Conservation (phyloP, 257 asterid species). For the Thymus mandschuricus region DNA sequence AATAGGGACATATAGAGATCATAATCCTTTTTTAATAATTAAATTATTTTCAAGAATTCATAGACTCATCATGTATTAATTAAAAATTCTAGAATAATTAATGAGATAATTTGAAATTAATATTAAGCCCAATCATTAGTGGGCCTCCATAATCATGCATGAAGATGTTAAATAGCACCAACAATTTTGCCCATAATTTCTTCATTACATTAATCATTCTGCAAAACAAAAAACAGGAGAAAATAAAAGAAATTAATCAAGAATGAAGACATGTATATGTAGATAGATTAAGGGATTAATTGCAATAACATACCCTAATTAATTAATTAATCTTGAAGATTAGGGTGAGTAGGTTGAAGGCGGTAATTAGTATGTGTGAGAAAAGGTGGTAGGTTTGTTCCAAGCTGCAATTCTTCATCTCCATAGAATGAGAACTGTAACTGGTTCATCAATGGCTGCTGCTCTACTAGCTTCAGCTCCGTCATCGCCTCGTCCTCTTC, state of each 20-base stretch:
- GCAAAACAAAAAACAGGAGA: constrained; percentile 12
- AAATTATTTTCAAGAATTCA: too few species aligned
- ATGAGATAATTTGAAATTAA: neutral
- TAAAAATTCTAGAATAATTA: too few species aligned
- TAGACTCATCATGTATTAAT: too few species aligned
- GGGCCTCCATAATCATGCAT: too few species aligned
- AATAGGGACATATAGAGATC: too few species aligned
- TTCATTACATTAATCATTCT: constrained; percentile 21
- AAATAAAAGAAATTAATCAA: neutral
- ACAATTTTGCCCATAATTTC: too few species aligned
- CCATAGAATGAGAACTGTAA: constrained; percentile 69
- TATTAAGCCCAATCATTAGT: neutral
- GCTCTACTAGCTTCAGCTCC: constrained; percentile 54
- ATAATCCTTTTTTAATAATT: too few species aligned
- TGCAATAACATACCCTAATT: constrained; percentile 1
- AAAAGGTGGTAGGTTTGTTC: constrained; percentile 36
- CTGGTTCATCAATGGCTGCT: constrained; percentile 58
- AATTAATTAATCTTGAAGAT: constrained; percentile 52
- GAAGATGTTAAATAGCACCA: too few species aligned
- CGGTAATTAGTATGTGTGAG: constrained; percentile 44
- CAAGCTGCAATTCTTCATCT: constrained; percentile 52
- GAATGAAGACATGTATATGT: neutral
- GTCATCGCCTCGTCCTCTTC: constrained; percentile 47
- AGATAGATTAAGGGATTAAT: too few species aligned
- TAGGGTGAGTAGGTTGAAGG: constrained; percentile 69